A percentile compares a stretch with the other conserved stretches of the same genome.
phyloP scores from a whole-genome alignment of 306 rosid species.

The Fragaria ananassa region DNA sequence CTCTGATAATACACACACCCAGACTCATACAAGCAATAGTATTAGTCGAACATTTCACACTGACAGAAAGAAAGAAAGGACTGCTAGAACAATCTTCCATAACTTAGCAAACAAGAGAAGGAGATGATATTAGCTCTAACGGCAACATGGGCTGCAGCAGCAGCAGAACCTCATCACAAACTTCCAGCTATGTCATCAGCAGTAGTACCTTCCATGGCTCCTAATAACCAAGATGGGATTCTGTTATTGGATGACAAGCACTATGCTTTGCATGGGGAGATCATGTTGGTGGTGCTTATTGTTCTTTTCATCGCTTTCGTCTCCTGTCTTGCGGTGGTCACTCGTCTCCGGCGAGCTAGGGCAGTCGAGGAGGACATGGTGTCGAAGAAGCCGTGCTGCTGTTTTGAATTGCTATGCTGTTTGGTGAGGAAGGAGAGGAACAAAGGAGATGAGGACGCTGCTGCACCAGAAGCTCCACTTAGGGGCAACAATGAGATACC shows the following conservation, averaged over 20 bases:
- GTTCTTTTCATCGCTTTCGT: conserved; percentile 38
- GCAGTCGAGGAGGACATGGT: background rate
- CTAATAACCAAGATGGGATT: conserved; percentile 29
- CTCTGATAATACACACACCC: too few relatives aligned
- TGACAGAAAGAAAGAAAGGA: background rate
- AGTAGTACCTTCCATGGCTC: conserved; percentile 17
- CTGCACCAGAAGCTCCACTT: background rate
- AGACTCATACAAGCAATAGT: background rate
- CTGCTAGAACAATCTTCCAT: background rate
- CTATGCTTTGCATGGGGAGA: conserved; percentile 50
- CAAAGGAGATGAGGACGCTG: background rate
- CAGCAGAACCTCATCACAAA: background rate
- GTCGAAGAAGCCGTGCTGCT: background rate
- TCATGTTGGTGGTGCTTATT: conserved; percentile 37
- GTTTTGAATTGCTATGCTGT: background rate
- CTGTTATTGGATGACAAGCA: conserved; percentile 35
- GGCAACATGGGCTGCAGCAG: background rate
- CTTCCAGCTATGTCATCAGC: background rate
- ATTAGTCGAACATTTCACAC: background rate
- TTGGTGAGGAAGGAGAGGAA: background rate
- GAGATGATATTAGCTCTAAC: background rate
- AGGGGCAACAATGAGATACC: background rate
- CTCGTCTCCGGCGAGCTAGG: conserved; percentile 24
- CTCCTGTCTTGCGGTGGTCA: conserved; percentile 23
- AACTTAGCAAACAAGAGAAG: conserved; percentile 7